A percentile compares a stretch with the other conserved stretches of the same genome.
Evolutionary conservation across 2,329 filamentous ascomycete genomes (phyloP).

Genomic region (Sclerotiophoma versabilis): DNA sequence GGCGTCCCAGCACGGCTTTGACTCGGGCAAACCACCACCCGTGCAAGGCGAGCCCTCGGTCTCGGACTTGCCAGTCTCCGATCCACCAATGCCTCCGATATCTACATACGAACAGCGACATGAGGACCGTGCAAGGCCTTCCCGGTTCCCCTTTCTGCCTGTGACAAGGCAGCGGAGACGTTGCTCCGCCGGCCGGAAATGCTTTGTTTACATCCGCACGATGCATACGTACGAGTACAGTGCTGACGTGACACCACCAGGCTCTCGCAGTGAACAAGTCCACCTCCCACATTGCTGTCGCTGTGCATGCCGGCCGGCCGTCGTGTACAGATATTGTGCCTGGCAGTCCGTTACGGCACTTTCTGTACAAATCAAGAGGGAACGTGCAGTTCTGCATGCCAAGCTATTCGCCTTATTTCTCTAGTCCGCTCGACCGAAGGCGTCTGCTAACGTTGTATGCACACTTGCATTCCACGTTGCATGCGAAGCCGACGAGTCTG

Average conservation of each 20-base stretch:
- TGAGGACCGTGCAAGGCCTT: neutral
- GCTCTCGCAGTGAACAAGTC: constrained; percentile 79
- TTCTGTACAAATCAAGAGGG: constrained; percentile 90
- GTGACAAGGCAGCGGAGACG: neutral
- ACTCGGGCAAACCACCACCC: constrained; percentile 7
- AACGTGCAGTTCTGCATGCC: constrained; percentile 98
- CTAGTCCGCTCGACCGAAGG: constrained; percentile 65
- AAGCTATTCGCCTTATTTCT: constrained; percentile 74
- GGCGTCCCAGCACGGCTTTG: constrained; percentile 6
- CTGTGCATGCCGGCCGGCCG: constrained; percentile 75
- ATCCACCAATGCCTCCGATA: neutral
- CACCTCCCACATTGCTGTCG: constrained; percentile 75
- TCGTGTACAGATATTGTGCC: constrained; percentile 77
- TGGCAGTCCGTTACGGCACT: constrained; percentile 83
- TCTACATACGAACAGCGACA: neutral
- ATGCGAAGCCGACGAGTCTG: constrained; percentile 81
- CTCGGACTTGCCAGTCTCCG: constrained; percentile 9
- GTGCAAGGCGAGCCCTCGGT: constrained; percentile 7
- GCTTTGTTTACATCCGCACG: neutral
- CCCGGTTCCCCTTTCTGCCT: neutral
- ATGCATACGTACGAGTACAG: neutral
- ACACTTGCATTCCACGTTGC: constrained; percentile 82
- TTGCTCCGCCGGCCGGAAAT: neutral
- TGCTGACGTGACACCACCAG: constrained; percentile 39
- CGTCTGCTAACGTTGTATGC: constrained; percentile 79